Evolutionary conservation across 2,329 filamentous ascomycete species (phyloP).

Genomic region (Colletotrichum orbiculare): DNA sequence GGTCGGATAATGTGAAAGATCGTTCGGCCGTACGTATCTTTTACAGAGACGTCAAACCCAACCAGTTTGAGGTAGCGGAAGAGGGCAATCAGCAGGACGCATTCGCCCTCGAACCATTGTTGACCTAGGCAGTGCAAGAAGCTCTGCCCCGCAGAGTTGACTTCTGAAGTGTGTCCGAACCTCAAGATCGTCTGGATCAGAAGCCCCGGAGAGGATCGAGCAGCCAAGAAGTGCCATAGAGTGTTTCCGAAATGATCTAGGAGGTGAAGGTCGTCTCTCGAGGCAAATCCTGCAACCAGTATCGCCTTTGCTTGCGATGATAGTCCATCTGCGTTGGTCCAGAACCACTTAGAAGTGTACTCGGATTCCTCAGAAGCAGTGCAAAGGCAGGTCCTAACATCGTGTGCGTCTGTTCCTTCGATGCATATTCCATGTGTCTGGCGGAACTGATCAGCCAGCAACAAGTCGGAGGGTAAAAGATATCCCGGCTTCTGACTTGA

Average conservation of each 20-base stretch:
- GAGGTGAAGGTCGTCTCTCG: constrained; percentile 9
- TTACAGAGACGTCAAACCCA: too few species aligned
- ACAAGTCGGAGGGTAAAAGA: constrained; percentile 50
- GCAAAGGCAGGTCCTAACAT: neutral
- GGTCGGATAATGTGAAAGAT: too few species aligned
- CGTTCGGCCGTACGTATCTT: too few species aligned
- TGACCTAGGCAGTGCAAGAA: neutral
- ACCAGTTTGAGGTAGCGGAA: neutral
- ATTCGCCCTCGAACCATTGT: neutral
- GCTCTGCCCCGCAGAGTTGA: neutral
- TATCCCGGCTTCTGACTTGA: neutral
- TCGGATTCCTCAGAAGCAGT: neutral
- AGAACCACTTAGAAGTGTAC: neutral
- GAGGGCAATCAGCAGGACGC: neutral
- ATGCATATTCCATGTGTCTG: constrained; percentile 36
- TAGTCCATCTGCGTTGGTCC: neutral
- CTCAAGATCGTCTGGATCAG: neutral
- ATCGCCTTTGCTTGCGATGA: neutral
- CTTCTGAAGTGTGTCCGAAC: neutral
- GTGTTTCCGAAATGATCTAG: constrained; percentile 60
- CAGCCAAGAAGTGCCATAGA: constrained; percentile 57
- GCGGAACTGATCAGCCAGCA: constrained; percentile 47
- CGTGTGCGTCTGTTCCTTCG: constrained; percentile 39
- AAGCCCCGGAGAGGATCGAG: constrained; percentile 38
- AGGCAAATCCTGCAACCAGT: neutral